Evolutionary conservation across 1,284 basidiomycete genomes (phyloP), one percentile per base, ranked within the genome.

Genomic region (Ceraceosorus guamensis): DNA sequence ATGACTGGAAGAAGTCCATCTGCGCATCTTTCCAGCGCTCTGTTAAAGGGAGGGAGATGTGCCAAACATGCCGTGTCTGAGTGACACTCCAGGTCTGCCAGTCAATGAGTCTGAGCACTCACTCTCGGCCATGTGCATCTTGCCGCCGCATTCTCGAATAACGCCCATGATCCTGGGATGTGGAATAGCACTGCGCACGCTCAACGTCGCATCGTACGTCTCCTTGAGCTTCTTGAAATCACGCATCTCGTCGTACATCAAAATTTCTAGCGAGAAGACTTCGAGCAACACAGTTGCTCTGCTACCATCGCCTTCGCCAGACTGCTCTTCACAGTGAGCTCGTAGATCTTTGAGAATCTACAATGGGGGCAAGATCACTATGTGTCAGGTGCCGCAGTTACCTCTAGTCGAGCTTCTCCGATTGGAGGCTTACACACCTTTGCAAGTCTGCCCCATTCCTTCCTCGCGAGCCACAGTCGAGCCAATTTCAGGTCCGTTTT

Each of bases 101-200:
- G 10, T 11, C 4, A 24, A 48, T 6, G 46, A 10, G 10, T 4
- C 5, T 13, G 32, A 7, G 30, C 48, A 81, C 86, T 68, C 76
- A 88, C 92, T 88, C 81, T 98, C 95, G 57, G 89, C 90, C 95
- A 99, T 98, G 90, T 95, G 96, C 95, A 99, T 99, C 79, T 98
- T 99, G 6, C 95, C 95, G 11, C 95, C 95, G 66, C 93, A 97
- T 77, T 99, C 95, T 72, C 92, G 90, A 78, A 99, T 98, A 53
- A 97, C 89, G 52, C 93, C 95, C 87, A 97, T 91, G 72, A 98
- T 97, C 31, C 91, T 85, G 6, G 95, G 95, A 79, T 98, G 95
- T 8, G 93, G 92, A 59, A 99, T 97, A 6, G 95, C 95, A 35
- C 91, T 93, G 53, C 89, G 87, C 56, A 99, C 90, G 53, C 85